phyloP scores from a whole-genome alignment of 306 rosid genomes.

The Trichosanthes truncata region DNA sequence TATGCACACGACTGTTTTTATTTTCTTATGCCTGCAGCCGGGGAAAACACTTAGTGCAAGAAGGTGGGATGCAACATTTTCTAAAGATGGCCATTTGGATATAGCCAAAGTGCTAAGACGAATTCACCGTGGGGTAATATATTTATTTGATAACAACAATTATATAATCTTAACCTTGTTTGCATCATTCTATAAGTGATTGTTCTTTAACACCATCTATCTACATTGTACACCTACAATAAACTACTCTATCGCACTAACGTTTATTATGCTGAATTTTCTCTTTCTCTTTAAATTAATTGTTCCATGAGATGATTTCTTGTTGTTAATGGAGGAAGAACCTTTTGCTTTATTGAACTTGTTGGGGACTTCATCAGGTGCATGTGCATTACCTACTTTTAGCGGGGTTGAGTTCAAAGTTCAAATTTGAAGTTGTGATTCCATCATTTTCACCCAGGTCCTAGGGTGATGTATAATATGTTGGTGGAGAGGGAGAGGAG shows the following conservation, averaged over 20 bases:
- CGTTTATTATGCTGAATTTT: background rate
- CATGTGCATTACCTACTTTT: background rate
- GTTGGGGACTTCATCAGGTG: background rate
- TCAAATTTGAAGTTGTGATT: background rate
- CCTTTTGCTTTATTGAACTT: background rate
- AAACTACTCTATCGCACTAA: background rate
- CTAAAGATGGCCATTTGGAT: conserved; percentile 74
- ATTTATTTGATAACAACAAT: background rate
- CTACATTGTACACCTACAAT: background rate
- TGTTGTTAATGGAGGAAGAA: background rate
- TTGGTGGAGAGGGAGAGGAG: background rate
- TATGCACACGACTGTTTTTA: background rate
- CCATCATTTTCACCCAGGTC: background rate
- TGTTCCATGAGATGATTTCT: background rate
- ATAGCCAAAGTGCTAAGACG: conserved; percentile 77
- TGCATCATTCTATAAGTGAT: background rate
- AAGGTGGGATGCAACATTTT: conserved; percentile 81
- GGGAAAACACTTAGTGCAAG: conserved; percentile 89
- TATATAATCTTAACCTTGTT: background rate
- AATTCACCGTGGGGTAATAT: conserved; percentile 82
- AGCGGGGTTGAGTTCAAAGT: background rate
- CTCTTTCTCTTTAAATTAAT: background rate
- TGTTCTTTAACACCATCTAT: background rate
- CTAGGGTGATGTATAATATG: background rate
- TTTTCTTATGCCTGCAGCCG: conserved; percentile 42